A percentile compares a stretch with the other conserved stretches of the same genome.
phyloP scores from a whole-genome alignment of 1,139 yeast species.

The Zygoascus hellenicus region DNA sequence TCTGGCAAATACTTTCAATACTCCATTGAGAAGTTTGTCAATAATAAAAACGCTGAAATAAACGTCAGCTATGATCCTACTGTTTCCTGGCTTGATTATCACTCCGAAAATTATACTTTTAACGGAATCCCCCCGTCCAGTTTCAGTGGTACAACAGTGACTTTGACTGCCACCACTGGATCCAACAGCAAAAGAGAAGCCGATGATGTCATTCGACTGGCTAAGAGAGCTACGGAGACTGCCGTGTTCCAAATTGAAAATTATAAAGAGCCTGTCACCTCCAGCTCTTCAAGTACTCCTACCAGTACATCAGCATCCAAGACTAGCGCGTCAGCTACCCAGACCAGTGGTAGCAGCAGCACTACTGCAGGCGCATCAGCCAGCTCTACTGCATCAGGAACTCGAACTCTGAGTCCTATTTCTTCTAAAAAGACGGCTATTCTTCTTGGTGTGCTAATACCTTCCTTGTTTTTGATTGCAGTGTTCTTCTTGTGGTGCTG shows the following conservation, averaged over 20 bases:
- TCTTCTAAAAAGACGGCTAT: constrained; percentile 57
- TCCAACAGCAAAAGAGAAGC: constrained; percentile 21
- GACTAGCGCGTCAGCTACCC: constrained; percentile 16
- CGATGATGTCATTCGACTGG: neutral
- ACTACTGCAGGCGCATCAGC: constrained; percentile 24
- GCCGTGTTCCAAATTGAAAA: constrained; percentile 55
- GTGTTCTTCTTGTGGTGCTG: constrained; percentile 48
- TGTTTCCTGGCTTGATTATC: constrained; percentile 62
- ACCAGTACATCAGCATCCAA: constrained; percentile 10
- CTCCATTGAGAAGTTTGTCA: constrained; percentile 34
- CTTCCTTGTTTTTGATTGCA: constrained; percentile 47
- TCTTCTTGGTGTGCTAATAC: constrained; percentile 84
- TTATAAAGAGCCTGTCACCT: constrained; percentile 32
- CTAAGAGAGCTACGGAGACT: constrained; percentile 29
- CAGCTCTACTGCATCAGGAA: constrained; percentile 25
- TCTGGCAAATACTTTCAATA: constrained; percentile 51
- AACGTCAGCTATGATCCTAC: constrained; percentile 40
- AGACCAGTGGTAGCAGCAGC: constrained; percentile 15
- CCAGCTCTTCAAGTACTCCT: constrained; percentile 14
- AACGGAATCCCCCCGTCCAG: constrained; percentile 60
- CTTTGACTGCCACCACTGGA: constrained; percentile 45
- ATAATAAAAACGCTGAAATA: constrained; percentile 42
- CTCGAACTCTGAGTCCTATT: constrained; percentile 28
- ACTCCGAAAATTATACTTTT: constrained; percentile 56
- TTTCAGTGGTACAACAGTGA: constrained; percentile 47